Evolutionary conservation across 2,329 filamentous ascomycete species (phyloP), one percentile per base, ranked within the genome.

Genomic region (Periconia digitata): DNA sequence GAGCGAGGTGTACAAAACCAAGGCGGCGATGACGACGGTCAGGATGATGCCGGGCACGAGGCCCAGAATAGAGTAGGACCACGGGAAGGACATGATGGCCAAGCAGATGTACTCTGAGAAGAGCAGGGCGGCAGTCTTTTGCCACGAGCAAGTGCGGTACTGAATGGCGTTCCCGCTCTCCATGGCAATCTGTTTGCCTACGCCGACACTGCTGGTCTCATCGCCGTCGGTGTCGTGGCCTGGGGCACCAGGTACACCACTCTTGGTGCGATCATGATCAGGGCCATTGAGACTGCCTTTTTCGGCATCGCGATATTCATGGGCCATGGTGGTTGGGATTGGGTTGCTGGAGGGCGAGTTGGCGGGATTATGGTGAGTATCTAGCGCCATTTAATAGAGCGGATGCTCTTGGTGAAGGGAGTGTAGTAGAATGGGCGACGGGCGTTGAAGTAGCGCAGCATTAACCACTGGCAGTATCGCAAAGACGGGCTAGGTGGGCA

Each of bases 71-170:
- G 90, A 89, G 72, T 96, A 96, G 0, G 90, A 95, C 81, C 89
- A 95, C 0, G 92, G 92, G 60, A 96, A 96, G 43, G 89, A 95
- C 91, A 96, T 96, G 67, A 96, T 96, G 18, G 82, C 82, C 72
- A 96, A 75, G 69, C 90, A 95, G 50, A 96, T 96, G 70, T 96
- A 96, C 76, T 96, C 92, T 43, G 90, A 94, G 74, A 96, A 96
- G 43, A 96, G 83, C 59, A 96, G 72, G 1, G 87, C 90, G 0
- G 92, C 90, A 44, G 92, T 96, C 87, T 96, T 96, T 66, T 89
- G 87, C 92, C 92, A 96, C 58, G 86, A 92, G 74, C 92, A 96
- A 34, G 91, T 95, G 51, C 92, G 82, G 70, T 96, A 96, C 74
- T 95, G 86, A 72, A 96, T 96, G 10, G 85, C 84, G 70, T 88